Evolutionary conservation across 2,329 filamentous ascomycete species (phyloP), one percentile per base, ranked within the genome.

Genomic region (Zymoseptoria tritici): DNA sequence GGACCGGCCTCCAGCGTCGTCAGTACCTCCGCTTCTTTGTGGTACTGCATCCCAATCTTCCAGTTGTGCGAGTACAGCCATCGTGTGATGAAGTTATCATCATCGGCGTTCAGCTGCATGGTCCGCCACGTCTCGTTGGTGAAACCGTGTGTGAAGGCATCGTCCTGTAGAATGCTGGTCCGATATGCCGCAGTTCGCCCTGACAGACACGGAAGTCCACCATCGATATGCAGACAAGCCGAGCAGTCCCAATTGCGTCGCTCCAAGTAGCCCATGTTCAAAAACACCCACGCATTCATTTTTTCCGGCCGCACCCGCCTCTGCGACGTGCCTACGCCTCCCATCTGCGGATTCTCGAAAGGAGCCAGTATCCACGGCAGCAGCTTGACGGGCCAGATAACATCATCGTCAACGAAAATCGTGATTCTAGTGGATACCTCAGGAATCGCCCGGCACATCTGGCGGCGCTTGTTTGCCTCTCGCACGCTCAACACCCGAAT

Each of bases 11-110:
- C 93, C 49, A 97, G 81, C 2, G 92, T 97, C 24, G 93, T 97
- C 78, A 94, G 87, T 62, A 97, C 88, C 76, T 95, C 90, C 69
- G 90, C 95, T 72, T 95, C 90, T 54, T 83, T 85, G 74, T 96
- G 88, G 77, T 96, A 96, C 78, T 97, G 93, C 75, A 97, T 89
- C 81, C 90, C 93, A 21, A 92, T 97, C 78, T 95, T 91, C 90
- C 91, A 96, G 67, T 87, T 83, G 77, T 96, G 88, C 65, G 86
- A 89, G 67, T 97, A 92, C 70, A 97, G 83, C 93, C 93, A 97
- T 60, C 93, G 87, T 6, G 93, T 97, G 68, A 97, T 90, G 77
- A 97, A 97, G 77, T 97, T 97, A 80, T 97, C 93, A 74, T 97
- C 93, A 75, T 97, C 93, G 24, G 93, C 91, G 72, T 97, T 97